phyloP scores from a whole-genome alignment of 768 basidiomycete species.

The Infundibulicybe gibba region DNA sequence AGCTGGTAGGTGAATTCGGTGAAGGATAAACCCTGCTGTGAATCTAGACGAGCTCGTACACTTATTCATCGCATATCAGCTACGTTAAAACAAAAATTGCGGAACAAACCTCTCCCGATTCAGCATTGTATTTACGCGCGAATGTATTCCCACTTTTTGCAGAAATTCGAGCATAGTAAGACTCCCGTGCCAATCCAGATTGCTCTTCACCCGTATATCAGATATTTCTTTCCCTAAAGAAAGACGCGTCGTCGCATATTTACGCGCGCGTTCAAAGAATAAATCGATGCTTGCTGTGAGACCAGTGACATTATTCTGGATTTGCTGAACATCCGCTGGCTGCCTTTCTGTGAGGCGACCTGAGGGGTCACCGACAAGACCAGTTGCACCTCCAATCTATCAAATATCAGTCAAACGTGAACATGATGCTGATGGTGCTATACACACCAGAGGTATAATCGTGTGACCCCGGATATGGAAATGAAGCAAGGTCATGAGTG shows the following conservation, averaged over 20 bases:
- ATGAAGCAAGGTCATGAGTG: constrained; percentile 82
- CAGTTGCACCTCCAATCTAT: constrained; percentile 95
- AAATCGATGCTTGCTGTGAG: constrained; percentile 62
- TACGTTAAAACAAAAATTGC: neutral
- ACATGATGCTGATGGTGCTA: neutral
- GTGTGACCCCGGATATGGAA: constrained; percentile 85
- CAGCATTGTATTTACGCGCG: constrained; percentile 87
- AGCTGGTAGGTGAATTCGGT: constrained; percentile 98
- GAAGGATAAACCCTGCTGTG: constrained; percentile 91
- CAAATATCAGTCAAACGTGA: constrained; percentile 2
- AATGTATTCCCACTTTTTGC: constrained; percentile 72
- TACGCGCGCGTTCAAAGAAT: constrained; percentile 68
- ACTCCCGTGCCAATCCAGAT: constrained; percentile 73
- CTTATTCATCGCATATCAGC: constrained; percentile 32
- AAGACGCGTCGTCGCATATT: constrained; percentile 49
- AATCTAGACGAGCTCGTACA: constrained; percentile 74
- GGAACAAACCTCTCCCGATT: constrained; percentile 75
- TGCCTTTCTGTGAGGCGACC: constrained; percentile 82
- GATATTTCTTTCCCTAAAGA: constrained; percentile 11
- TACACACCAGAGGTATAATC: constrained; percentile 77
- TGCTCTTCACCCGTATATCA: constrained; percentile 34
- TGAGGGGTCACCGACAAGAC: constrained; percentile 95
- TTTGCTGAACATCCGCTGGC: constrained; percentile 52
- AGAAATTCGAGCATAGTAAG: constrained; percentile 83
- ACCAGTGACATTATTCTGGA: constrained; percentile 60